These are phyloP conservation scores for Xylaria sp. DNA, from an alignment of 2,329 filamentous ascomycete genomes.

Conservation along the genomic window DNA sequence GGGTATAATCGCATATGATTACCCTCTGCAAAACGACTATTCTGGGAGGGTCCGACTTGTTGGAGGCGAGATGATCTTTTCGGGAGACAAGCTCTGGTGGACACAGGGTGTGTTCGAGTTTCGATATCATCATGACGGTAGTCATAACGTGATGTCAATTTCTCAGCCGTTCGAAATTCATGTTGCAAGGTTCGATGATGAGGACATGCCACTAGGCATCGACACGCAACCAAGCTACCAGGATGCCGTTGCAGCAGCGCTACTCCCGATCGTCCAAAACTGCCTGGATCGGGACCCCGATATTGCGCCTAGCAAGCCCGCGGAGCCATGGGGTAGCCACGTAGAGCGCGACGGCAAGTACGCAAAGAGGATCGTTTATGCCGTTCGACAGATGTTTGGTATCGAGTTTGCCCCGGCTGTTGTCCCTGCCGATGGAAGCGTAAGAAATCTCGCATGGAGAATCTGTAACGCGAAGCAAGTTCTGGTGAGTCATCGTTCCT, in stretches of 20 bases:
- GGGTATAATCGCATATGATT: conserved; percentile 78
- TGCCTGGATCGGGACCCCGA: conserved; percentile 93
- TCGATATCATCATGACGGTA: conserved; percentile 93
- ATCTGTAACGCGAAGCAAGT: conserved; percentile 97
- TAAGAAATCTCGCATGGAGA: conserved; percentile 91
- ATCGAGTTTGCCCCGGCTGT: conserved; percentile 95
- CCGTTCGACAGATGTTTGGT: conserved; percentile 95
- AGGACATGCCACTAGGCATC: conserved; percentile 66
- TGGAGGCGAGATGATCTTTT: conserved; percentile 85
- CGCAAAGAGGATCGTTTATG: conserved; percentile 89
- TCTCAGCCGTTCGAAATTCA: conserved; percentile 93
- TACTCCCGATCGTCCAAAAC: conserved; percentile 87
- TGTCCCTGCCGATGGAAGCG: conserved; percentile 89
- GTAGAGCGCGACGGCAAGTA: conserved; percentile 92
- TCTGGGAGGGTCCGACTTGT: conserved; percentile 67
- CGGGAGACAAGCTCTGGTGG: conserved; percentile 97
- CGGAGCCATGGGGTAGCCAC: conserved; percentile 85
- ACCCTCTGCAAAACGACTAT: conserved; percentile 63
- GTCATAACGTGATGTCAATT: conserved; percentile 93
- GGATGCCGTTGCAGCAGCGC: conserved; percentile 76
- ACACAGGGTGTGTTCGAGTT: conserved; percentile 96
- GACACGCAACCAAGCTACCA: conserved; percentile 71
- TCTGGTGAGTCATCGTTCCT: conserved; percentile 67
- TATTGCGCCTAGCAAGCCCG: conserved; percentile 81
- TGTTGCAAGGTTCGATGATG: conserved; percentile 81